Evolutionary conservation across 495 filamentous ascomycete species (phyloP).

Genomic region (Thozetella sp.): DNA sequence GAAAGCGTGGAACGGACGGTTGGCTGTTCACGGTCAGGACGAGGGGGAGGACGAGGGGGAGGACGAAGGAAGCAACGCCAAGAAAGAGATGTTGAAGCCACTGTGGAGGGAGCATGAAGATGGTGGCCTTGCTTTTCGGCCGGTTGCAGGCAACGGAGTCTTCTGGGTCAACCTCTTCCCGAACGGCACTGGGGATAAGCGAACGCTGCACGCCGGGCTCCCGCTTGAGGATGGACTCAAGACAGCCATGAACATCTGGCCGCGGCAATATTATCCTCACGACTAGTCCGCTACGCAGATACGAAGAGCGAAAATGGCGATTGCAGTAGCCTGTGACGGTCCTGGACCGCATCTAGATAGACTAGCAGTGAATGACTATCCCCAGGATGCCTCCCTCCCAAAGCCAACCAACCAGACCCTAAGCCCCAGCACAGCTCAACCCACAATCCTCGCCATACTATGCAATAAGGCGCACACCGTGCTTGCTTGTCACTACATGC

Average conservation of each 20-base stretch:
- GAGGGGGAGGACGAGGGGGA: slow-evolving; percentile 2
- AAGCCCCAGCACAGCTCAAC: too few relatives aligned
- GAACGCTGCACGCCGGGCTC: slow-evolving; percentile 51
- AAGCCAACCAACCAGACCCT: too few relatives aligned
- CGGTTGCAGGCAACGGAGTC: slow-evolving; percentile 51
- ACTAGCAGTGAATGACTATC: too few relatives aligned
- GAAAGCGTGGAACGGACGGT: slow-evolving; percentile 17
- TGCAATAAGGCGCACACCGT: background rate
- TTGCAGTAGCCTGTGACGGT: too few relatives aligned
- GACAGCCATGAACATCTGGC: slow-evolving; percentile 62
- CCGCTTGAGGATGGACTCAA: slow-evolving; percentile 47
- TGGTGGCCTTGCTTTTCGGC: slow-evolving; percentile 52
- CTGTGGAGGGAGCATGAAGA: slow-evolving; percentile 47
- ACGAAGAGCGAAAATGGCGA: too few relatives aligned
- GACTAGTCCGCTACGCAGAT: slow-evolving; percentile 11
- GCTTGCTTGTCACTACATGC: background rate
- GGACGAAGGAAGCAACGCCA: background rate
- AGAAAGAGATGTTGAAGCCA: slow-evolving; percentile 4
- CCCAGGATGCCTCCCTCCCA: too few relatives aligned
- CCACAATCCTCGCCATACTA: too few relatives aligned
- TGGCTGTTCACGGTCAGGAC: background rate
- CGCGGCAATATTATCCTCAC: slow-evolving; percentile 32
- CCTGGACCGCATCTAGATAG: too few relatives aligned
- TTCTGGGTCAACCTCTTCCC: slow-evolving; percentile 55
- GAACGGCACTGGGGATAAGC: slow-evolving; percentile 46